Evolutionary conservation across 192 early-diverging fungal species (phyloP).

Genomic region (Coemansia sp.): DNA sequence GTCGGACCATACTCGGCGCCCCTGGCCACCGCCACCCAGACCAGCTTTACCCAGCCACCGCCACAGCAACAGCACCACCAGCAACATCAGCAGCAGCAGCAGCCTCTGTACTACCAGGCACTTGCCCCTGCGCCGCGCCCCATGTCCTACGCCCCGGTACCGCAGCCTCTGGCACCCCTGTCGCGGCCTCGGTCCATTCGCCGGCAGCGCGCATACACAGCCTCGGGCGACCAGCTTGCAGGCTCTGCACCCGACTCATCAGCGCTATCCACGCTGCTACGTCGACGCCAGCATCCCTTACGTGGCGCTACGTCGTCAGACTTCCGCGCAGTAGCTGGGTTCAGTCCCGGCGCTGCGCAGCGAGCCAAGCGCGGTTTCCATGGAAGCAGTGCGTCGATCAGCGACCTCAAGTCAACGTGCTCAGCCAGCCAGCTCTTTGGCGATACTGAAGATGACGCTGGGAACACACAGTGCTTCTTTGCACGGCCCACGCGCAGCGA

Average conservation of each 20-base stretch:
- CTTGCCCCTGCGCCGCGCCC: slow-evolving; percentile 8
- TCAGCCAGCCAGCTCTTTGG: slow-evolving; percentile 29
- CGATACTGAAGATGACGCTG: slow-evolving; percentile 8
- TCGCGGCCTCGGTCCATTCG: slow-evolving; percentile 30
- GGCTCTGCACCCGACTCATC: slow-evolving; percentile 15
- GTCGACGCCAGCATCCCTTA: slow-evolving; percentile 40
- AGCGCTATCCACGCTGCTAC: slow-evolving; percentile 31
- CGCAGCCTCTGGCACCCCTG: slow-evolving; percentile 9
- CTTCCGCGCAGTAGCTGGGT: slow-evolving; percentile 40
- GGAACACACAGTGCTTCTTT: slow-evolving; percentile 24
- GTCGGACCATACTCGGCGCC: slow-evolving; percentile 37
- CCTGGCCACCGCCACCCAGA: neutral
- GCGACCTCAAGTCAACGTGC: slow-evolving; percentile 39
- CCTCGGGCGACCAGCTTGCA: slow-evolving; percentile 33
- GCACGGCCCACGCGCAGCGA: slow-evolving; percentile 9
- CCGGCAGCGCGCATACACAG: slow-evolving; percentile 43
- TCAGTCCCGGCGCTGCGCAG: slow-evolving; percentile 45
- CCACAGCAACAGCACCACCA: neutral
- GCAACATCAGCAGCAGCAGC: slow-evolving; percentile 1
- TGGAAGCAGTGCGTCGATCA: slow-evolving; percentile 35
- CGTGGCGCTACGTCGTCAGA: slow-evolving; percentile 40
- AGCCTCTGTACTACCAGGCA: slow-evolving; percentile 34
- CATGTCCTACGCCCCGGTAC: neutral
- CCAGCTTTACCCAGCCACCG: neutral
- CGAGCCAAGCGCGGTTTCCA: slow-evolving; percentile 31